phyloP scores from a whole-genome alignment of 148 eudicot species.

The Rheum nobile region DNA sequence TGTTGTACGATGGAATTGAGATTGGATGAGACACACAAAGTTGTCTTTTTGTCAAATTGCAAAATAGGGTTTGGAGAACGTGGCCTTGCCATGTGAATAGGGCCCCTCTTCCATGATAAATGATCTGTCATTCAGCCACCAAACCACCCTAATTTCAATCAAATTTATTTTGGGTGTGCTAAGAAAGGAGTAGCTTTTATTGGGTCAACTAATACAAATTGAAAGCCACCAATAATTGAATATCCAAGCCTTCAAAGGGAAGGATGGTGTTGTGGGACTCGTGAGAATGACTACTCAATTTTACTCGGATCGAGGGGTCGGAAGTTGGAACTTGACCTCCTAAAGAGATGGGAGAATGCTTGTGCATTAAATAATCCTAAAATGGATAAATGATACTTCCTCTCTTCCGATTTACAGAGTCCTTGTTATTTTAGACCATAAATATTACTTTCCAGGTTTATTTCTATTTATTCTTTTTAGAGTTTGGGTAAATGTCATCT shows the following conservation, averaged over 20 bases:
- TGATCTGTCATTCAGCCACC: conserved; percentile 7
- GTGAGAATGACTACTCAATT: not conserved
- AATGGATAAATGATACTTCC: not conserved
- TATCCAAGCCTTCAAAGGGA: not conserved
- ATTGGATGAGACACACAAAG: not conserved
- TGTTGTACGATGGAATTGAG: not conserved
- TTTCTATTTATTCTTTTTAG: too few species aligned
- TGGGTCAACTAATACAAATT: not conserved
- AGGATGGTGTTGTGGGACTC: conserved; percentile 2
- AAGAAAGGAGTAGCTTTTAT: not conserved
- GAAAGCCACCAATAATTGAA: not conserved
- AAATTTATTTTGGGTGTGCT: not conserved
- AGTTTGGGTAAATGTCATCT: too few species aligned
- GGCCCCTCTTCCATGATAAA: not conserved
- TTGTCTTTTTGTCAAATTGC: not conserved
- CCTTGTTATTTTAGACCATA: too few species aligned
- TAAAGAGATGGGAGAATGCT: not conserved
- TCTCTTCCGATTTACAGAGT: too few species aligned
- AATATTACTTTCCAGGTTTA: too few species aligned
- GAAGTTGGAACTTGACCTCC: not conserved
- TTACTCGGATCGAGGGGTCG: not conserved
- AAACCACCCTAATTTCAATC: not conserved
- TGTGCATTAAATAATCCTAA: not conserved
- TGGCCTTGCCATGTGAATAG: not conserved
- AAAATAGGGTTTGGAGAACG: not conserved